A percentile compares a stretch with the other conserved stretches of the same genome.
Conservation (phyloP, 2,329 filamentous ascomycete species). For the Calonectria fujianensis region DNA sequence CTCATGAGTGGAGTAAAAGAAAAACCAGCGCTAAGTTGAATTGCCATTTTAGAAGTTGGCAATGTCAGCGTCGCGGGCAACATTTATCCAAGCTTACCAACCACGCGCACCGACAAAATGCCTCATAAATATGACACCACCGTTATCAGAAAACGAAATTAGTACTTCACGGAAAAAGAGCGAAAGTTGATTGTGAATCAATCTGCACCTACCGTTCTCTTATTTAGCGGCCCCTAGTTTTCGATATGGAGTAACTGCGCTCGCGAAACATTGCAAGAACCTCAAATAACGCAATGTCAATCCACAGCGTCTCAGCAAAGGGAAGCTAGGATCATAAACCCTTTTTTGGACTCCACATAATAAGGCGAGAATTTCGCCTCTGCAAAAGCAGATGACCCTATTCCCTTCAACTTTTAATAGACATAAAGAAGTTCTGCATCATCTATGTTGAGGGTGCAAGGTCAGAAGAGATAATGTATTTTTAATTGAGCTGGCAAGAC, state of each 20-base stretch:
- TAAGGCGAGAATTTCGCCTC: rapidly evolving
- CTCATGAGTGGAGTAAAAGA: no score
- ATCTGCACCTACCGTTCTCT: neutral
- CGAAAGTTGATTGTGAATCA: neutral
- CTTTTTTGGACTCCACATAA: no score
- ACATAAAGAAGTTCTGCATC: neutral
- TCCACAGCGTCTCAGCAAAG: neutral
- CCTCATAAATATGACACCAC: slow-evolving; percentile 60
- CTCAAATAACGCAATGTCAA: no score
- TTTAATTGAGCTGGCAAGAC: neutral
- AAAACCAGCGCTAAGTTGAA: neutral
- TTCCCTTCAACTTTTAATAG: neutral
- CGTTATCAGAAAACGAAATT: slow-evolving; percentile 55
- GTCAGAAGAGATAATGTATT: neutral
- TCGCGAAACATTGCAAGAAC: neutral
- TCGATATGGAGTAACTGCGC: neutral
- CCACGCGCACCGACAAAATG: slow-evolving; percentile 61
- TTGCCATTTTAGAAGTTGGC: neutral
- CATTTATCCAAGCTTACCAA: slow-evolving; percentile 69
- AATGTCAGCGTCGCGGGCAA: slow-evolving; percentile 62
- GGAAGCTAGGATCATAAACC: neutral
- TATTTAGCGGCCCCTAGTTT: neutral
- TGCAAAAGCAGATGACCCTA: rapidly evolving
- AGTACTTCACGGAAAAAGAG: slow-evolving; percentile 36
- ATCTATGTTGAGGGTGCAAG: neutral